These are phyloP conservation scores for Cokeromyces recurvatus DNA, from an alignment of 371 early-diverging fungal genomes.

Conservation along the genomic window DNA sequence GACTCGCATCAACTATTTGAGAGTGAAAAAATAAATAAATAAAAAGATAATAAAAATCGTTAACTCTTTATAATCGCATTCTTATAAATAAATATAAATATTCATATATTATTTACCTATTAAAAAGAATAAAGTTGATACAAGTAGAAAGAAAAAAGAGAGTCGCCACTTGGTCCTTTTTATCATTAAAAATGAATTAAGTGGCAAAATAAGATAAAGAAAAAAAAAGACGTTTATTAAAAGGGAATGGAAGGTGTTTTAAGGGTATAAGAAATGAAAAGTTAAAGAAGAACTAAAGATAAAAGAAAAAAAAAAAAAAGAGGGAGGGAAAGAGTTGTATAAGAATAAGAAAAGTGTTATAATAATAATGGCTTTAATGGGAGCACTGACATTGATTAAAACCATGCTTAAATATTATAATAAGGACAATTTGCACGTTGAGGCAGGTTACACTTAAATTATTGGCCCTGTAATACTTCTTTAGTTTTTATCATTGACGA, in stretches of 20 bases:
- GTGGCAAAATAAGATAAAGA: background rate
- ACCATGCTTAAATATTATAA: constrained; percentile 13
- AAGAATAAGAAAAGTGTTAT: constrained; percentile 2
- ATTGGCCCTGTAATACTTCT: constrained; percentile 5
- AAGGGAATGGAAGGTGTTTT: too few species aligned
- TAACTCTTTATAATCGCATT: too few species aligned
- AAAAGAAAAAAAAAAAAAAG: too few species aligned
- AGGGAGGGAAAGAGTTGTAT: constrained; percentile 3
- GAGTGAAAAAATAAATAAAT: too few species aligned
- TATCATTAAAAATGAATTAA: constrained; percentile 6
- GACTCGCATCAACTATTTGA: too few species aligned
- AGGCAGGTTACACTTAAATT: constrained; percentile 14
- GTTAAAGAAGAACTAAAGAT: too few species aligned
- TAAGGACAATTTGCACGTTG: constrained; percentile 16
- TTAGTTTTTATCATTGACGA: too few species aligned
- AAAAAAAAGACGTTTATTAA: background rate
- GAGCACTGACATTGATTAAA: constrained; percentile 23
- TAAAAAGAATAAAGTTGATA: constrained; percentile 2
- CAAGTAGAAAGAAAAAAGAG: constrained; percentile 2
- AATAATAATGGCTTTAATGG: constrained; percentile 7
- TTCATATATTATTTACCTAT: too few species aligned
- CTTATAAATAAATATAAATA: too few species aligned
- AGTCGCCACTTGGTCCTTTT: constrained; percentile 8
- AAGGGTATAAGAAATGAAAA: too few species aligned
- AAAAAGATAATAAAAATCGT: too few species aligned